Evolutionary conservation across 1,284 basidiomycete genomes (phyloP).

Genomic region (Kalmanozyma brasiliensis): DNA sequence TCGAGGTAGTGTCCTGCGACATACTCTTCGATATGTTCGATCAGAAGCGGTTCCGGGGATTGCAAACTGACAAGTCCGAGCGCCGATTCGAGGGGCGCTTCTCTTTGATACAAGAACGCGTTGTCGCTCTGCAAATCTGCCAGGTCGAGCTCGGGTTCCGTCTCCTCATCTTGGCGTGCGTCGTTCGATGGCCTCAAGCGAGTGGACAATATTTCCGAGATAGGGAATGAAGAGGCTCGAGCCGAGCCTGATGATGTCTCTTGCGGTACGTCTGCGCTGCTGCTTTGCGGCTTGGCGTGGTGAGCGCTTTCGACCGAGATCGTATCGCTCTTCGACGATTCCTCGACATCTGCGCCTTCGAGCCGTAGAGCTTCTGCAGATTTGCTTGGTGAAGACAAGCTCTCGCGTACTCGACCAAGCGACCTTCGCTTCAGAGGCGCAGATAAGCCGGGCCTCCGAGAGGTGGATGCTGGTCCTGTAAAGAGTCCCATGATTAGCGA

Average conservation of each 20-base stretch:
- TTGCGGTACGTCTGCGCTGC: too few species aligned
- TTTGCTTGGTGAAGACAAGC: neutral
- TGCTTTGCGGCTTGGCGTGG: neutral
- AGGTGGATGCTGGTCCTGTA: conserved; percentile 9
- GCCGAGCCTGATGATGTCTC: too few species aligned
- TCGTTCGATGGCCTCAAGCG: too few species aligned
- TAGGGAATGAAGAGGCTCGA: too few species aligned
- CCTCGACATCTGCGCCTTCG: neutral
- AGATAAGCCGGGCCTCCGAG: conserved; percentile 12
- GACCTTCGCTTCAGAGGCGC: conserved; percentile 28
- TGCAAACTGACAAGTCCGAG: too few species aligned
- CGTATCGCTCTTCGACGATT: neutral
- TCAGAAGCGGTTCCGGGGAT: neutral
- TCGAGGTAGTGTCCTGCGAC: conserved; percentile 31
- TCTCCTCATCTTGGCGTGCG: too few species aligned
- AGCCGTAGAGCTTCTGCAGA: neutral
- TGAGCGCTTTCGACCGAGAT: too few species aligned
- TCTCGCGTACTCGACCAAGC: conserved; percentile 16
- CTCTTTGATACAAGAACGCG: conserved; percentile 23
- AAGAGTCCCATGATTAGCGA: conserved; percentile 33
- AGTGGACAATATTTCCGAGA: too few species aligned
- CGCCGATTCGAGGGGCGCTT: conserved; percentile 9
- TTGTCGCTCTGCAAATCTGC: conserved; percentile 33
- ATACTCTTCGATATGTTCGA: conserved; percentile 13
- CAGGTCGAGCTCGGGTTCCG: conserved; percentile 18